Conservation (phyloP, 2,329 filamentous ascomycete genomes). For the Pseudocercospora eumusae region DNA sequence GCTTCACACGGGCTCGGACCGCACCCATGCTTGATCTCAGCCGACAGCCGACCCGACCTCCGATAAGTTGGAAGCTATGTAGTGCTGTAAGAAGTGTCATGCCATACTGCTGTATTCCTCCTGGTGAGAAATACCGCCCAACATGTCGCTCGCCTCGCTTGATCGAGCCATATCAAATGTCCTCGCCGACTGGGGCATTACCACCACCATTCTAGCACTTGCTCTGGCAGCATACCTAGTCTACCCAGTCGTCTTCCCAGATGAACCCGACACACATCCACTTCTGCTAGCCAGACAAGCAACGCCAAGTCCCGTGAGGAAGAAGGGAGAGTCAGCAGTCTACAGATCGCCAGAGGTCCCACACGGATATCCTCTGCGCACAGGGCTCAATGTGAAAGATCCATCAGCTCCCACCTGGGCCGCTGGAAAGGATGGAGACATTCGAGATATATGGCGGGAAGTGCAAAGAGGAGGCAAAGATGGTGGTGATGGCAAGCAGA, state of each 20-base stretch:
- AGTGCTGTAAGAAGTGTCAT: background rate
- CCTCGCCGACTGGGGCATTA: conserved; percentile 77
- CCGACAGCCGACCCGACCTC: conserved; percentile 4
- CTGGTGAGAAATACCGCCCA: background rate
- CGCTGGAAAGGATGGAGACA: conserved; percentile 78
- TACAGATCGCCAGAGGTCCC: conserved; percentile 84
- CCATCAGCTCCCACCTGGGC: conserved; percentile 79
- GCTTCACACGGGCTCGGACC: background rate
- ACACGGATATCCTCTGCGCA: conserved; percentile 77
- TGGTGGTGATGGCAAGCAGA: conserved; percentile 61
- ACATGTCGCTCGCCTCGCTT: conserved; percentile 45
- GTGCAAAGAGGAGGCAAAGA: conserved; percentile 50
- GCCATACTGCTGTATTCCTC: background rate
- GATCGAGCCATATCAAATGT: conserved; percentile 70
- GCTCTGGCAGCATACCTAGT: conserved; percentile 67
- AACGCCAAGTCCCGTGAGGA: conserved; percentile 72
- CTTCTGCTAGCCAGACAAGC: conserved; percentile 86
- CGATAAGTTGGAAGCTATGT: conserved; percentile 5
- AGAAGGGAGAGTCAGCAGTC: conserved; percentile 79
- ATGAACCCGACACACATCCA: conserved; percentile 88
- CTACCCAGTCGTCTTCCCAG: conserved; percentile 68
- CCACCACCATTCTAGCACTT: conserved; percentile 71
- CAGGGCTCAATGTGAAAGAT: conserved; percentile 80
- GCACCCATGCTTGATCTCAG: background rate
- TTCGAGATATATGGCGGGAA: conserved; percentile 89